phyloP scores from a whole-genome alignment of 441 rosid genomes.

The California macrophylla region DNA sequence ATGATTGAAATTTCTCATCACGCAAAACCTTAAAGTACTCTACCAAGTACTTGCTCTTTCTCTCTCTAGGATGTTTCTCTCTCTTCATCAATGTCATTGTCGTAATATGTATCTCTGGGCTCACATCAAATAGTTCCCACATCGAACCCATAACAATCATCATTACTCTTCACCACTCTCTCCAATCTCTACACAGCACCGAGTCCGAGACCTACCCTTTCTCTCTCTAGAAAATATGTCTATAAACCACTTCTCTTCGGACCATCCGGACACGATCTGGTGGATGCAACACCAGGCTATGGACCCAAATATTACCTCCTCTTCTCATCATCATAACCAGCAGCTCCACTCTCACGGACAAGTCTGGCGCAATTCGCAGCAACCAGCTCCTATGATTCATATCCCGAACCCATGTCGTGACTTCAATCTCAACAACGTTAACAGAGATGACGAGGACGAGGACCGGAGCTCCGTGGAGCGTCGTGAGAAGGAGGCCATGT shows the following conservation, averaged over 20 bases:
- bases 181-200: constrained; percentile 11
- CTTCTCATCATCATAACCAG: constrained; percentile 20
- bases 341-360: constrained; percentile 11
- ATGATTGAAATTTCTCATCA: constrained; percentile 41
- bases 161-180: constrained; percentile 9
- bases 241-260: constrained; percentile 47
- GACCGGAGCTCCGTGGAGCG: neutral
- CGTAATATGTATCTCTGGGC: constrained; percentile 19
- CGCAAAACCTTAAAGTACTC: constrained; percentile 54
- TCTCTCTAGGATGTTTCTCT: neutral
- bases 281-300: constrained; percentile 32
- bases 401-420: constrained; percentile 20
- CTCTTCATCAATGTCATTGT: constrained; percentile 12
- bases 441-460: constrained; percentile 24
- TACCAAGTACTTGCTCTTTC: constrained; percentile 22
- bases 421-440: constrained; percentile 34
- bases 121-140: constrained; percentile 40
- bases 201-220: neutral
- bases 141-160: constrained; percentile 35
- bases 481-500: constrained; percentile 42
- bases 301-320: constrained; percentile 23
- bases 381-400: constrained; percentile 18
- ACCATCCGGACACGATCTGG: constrained; percentile 37
- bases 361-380: constrained; percentile 10
- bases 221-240: constrained; percentile 30